Conservation (phyloP, 176 grass and related monocot species). For the Avena atlantica region DNA sequence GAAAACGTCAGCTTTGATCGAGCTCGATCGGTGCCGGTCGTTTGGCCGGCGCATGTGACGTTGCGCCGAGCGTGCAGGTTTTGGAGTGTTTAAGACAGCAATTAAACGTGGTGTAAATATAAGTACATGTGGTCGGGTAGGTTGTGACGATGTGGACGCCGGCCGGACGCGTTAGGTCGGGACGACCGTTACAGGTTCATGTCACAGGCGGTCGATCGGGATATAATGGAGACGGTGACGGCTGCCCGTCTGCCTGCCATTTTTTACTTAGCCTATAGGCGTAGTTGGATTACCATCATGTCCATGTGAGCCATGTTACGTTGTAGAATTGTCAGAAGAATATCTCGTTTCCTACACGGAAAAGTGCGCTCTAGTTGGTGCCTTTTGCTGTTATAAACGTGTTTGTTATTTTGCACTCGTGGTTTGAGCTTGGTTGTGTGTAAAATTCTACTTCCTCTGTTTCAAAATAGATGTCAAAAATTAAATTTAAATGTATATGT, state of each 20-base stretch:
- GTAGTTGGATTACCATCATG: not conserved
- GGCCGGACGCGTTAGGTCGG: no score
- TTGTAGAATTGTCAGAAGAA: no score
- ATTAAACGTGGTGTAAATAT: conserved; percentile 7
- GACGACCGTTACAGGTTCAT: not conserved
- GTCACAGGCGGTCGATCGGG: not conserved
- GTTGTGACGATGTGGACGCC: not conserved
- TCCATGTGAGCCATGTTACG: no score
- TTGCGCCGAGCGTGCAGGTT: not conserved
- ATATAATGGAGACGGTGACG: conserved; percentile 32
- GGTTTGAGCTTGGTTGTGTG: not conserved
- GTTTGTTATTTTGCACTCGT: not conserved
- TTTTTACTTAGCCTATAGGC: not conserved
- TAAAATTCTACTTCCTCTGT: no score
- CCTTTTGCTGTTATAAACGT: not conserved
- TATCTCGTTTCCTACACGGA: no score
- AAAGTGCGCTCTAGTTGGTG: no score
- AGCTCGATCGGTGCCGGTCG: not conserved
- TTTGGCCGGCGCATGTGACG: not conserved
- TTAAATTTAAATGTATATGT: no score
- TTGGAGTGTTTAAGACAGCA: not conserved
- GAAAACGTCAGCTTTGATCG: conserved; percentile 15
- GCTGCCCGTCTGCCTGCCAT: conserved; percentile 16
- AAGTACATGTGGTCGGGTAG: not conserved
- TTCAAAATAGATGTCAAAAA: no score